Base-by-base conservation (phyloP, 2,329 filamentous ascomycete species). In the Ramularia collo-cygni region DNA sequence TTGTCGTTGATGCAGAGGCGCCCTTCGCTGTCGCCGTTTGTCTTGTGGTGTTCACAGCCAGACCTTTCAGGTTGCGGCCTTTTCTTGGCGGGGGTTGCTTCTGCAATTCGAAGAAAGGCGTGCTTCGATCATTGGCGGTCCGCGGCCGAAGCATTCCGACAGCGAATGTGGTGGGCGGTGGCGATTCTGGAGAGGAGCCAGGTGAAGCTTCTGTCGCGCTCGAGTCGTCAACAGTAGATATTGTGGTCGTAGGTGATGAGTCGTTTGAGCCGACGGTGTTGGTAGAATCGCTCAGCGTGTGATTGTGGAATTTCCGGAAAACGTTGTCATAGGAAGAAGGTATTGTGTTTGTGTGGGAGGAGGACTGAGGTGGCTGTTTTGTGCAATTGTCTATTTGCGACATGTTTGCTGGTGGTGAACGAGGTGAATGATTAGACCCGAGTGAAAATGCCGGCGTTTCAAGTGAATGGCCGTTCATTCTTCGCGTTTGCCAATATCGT, bases 201-300 rank as follows among this genome's bases (percentile, higher is more conserved):
- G 92, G 88, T 4, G 90, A 95, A 6, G 86, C 83, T 55, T 96
- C 90, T 19, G 89, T 89, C 35, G 92, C 74, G 19, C 87, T 85
- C 7, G 87, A 90, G 4, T 89, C 93, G 65, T 95, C 90, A 48
- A 90, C 86, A 14, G 87, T 95, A 4, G 88, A 95, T 35, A 92
- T 77, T 2, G 90, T 95, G 3, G 89, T 95, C 6, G 90, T 96
- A 1, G 92, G 92, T 7, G 90, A 96, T 15, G 90, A 95, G 57
- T 95, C 89, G 29, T 85, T 85, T 1, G 92, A 96, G 49, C 85
- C 86, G 12, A 84, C 85, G 39, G 75, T 75, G 48, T 83, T 81
- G 2, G 83, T 86, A 6, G 82, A 89, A n/a, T 78, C 82, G 66
- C 83, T 87, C 59, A 85, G 77, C 59, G 79, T 75, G 60, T 85